Percentiles rank a stretch among this genome's conserved stretches.
phyloP scores from a whole-genome alignment of 202 grass and related monocot genomes.

The Setaria viridis region DNA sequence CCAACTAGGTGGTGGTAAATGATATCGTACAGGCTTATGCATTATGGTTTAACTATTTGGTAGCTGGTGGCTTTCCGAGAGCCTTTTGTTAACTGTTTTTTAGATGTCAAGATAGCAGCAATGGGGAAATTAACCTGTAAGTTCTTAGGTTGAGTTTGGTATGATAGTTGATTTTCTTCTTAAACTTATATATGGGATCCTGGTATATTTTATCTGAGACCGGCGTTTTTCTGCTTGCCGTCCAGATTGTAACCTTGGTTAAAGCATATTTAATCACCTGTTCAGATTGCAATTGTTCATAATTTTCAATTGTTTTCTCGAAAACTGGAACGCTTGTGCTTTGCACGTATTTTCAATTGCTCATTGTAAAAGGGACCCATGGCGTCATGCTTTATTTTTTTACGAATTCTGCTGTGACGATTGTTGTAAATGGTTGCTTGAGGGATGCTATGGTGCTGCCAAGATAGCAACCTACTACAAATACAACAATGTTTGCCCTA shows the following conservation, averaged over 20 bases:
- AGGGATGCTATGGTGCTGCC: background rate
- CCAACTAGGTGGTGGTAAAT: constrained; percentile 4
- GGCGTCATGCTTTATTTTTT: background rate
- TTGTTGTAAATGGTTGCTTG: background rate
- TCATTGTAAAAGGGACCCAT: background rate
- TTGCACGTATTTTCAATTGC: background rate
- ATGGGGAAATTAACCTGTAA: background rate
- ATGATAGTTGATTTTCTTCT: background rate
- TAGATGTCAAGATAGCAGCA: constrained; percentile 15
- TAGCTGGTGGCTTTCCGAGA: constrained; percentile 13
- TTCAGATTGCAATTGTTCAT: background rate
- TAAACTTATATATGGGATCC: constrained; percentile 2
- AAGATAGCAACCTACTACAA: background rate
- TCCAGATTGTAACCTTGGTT: constrained; percentile 46
- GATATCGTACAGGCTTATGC: constrained; percentile 27
- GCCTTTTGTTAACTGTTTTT: constrained; percentile 4
- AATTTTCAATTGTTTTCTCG: constrained; percentile 3
- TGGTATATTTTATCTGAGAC: constrained; percentile 48
- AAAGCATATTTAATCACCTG: constrained; percentile 3
- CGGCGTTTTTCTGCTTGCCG: constrained; percentile 39
- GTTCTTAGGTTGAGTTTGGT: background rate
- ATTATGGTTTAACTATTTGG: constrained; percentile 25
- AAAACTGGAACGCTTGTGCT: background rate
- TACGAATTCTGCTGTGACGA: background rate
- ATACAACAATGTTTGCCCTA: background rate